A percentile compares a stretch with the other conserved stretches of the same genome.
Evolutionary conservation across 345 rosid species (phyloP).

Genomic region (Gossypium sturtianum): DNA sequence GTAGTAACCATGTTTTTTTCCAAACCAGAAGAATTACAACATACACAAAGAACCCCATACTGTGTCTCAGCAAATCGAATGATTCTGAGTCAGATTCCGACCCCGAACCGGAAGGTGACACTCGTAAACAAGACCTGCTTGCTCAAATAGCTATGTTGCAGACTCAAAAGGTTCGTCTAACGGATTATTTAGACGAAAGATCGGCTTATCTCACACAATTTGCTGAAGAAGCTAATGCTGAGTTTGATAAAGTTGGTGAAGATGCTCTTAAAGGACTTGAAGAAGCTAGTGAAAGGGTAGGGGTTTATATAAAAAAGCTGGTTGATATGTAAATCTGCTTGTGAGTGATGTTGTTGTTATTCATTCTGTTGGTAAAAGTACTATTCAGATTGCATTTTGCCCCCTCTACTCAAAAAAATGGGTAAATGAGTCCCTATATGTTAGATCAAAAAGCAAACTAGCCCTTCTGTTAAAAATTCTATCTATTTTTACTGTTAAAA

Average conservation of each 20-base stretch:
- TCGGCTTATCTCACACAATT: constrained; percentile 72
- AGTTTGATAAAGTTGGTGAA: constrained; percentile 83
- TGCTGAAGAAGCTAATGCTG: constrained; percentile 77
- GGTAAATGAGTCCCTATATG: too few species aligned
- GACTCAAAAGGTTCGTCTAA: constrained; percentile 76
- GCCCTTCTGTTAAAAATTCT: too few species aligned
- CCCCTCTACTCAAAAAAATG: too few species aligned
- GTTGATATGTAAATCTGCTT: neutral
- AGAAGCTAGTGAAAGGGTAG: constrained; percentile 80
- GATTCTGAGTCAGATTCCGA: constrained; percentile 23
- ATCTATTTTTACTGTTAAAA: too few species aligned
- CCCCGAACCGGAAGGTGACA: constrained; percentile 54
- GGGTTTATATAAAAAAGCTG: constrained; percentile 11
- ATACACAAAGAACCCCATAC: constrained; percentile 20
- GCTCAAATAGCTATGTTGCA: constrained; percentile 85
- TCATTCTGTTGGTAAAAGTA: too few species aligned
- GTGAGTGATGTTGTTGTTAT: too few species aligned
- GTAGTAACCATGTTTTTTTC: constrained; percentile 19
- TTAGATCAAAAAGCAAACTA: too few species aligned
- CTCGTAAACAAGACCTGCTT: constrained; percentile 68
- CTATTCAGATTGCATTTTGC: too few species aligned
- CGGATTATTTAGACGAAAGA: constrained; percentile 72
- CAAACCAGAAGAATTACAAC: constrained; percentile 19
- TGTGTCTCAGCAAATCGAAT: constrained; percentile 39
- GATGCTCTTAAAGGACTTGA: constrained; percentile 84